Evolutionary conservation across 2,329 filamentous ascomycete genomes (phyloP), one percentile per base, ranked within the genome.

Genomic region (Colletotrichum australisinense): DNA sequence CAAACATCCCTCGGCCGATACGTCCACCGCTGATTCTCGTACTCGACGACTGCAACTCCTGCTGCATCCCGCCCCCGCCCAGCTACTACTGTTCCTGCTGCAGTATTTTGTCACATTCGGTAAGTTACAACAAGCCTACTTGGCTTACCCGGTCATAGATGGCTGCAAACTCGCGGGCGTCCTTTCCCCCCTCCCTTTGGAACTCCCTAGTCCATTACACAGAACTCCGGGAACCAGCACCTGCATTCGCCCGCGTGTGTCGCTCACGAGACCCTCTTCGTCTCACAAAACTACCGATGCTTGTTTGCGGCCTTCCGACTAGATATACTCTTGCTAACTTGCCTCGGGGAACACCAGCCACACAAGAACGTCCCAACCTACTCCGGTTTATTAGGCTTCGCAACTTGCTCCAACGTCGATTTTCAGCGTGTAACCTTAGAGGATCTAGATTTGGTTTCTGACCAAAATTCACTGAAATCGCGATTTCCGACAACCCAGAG

Each of bases 321-420:
- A 72, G 68, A 74, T 72, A 72, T 67, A 72, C 68, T 72, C 69
- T 46, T 68, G 63, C 72, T 74, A 62, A 74, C 72, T 67, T 53
- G 57, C 57, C 53, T 58, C 16, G 52, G 19, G 57, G 38, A 38
- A 55, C 57, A 68, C 26, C 16, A 74, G 72, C 59, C 57, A 49
- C 32, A 53, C 63, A 28, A 53, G 7, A 28, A 42, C 55, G 24
- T 62, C n/a, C 9, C 22, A 19, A 7, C 24, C 22, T 24, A 19
- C 16, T 46, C 55, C 11, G n/a, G 57, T 30, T 12, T 26, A 24
- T 14, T n/a, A 16, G 63, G 35, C 32, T 35, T 24, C 53, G 28
- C 52, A 42, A 16, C 56, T 30, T 57, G 38, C 53, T 58, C 67
- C 63, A 14, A 55, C 26, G 30, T 22, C 30, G 6, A 67, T 46